A percentile compares a stretch with the other conserved stretches of the same genome.
Conservation (phyloP, 208 protist genomes). For the Wallacemonas sp. region DNA sequence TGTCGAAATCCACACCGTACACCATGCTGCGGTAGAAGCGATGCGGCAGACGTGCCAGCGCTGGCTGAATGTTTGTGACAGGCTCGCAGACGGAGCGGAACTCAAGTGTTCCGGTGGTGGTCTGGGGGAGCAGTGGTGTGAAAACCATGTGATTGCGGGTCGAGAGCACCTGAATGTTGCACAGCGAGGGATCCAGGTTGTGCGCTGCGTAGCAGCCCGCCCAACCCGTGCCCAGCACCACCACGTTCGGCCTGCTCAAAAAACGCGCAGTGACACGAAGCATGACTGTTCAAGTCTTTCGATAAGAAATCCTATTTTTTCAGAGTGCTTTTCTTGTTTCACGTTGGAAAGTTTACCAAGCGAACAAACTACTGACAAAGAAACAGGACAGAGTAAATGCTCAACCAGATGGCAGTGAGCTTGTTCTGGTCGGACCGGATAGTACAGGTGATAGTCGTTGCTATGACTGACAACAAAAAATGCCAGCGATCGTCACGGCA, state of each 20-base stretch:
- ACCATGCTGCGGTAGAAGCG: slow-evolving; percentile 80
- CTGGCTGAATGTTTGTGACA: slow-evolving; percentile 78
- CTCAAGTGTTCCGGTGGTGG: slow-evolving; percentile 91
- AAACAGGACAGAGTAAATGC: too few relatives aligned
- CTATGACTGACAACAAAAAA: too few relatives aligned
- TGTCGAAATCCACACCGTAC: slow-evolving; percentile 79
- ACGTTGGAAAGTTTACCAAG: neutral
- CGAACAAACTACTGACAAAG: neutral
- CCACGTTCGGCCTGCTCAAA: slow-evolving; percentile 74
- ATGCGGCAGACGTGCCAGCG: slow-evolving; percentile 76
- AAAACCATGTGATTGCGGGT: slow-evolving; percentile 95
- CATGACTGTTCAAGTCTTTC: slow-evolving; percentile 29
- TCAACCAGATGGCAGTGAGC: too few relatives aligned
- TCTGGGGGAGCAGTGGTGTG: slow-evolving; percentile 93
- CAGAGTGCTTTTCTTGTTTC: too few relatives aligned
- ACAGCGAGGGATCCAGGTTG: slow-evolving; percentile 70
- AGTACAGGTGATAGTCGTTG: too few relatives aligned
- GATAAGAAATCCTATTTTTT: too few relatives aligned
- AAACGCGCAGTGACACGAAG: slow-evolving; percentile 29
- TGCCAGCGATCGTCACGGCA: too few relatives aligned
- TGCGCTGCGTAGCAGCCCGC: slow-evolving; percentile 80
- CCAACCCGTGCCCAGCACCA: slow-evolving; percentile 93
- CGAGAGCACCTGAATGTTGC: slow-evolving; percentile 88
- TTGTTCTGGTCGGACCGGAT: too few relatives aligned
- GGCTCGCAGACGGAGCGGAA: slow-evolving; percentile 90